These are phyloP conservation scores for Cercis canadensis DNA, from an alignment of 306 rosid genomes.

Conservation along the genomic window DNA sequence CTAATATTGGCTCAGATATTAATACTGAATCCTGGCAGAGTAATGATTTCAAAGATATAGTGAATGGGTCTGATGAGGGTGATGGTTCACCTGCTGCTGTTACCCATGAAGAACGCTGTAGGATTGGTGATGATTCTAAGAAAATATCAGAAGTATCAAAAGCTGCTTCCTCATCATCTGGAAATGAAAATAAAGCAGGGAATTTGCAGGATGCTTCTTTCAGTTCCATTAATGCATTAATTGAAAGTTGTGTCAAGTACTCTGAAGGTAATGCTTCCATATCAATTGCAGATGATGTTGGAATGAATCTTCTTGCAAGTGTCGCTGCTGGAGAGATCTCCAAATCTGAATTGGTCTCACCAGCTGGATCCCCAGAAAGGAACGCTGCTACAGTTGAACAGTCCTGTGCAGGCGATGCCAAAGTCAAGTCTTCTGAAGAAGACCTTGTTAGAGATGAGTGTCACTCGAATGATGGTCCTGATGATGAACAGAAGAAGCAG, in stretches of 20 bases:
- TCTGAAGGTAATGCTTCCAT: conserved; percentile 58
- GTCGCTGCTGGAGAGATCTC: conserved; percentile 85
- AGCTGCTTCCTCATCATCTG: conserved; percentile 55
- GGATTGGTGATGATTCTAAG: conserved; percentile 52
- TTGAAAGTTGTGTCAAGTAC: conserved; percentile 81
- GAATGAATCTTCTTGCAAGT: conserved; percentile 94
- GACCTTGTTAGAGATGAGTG: conserved; percentile 40
- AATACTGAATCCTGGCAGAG: conserved; percentile 59
- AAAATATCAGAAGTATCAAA: conserved; percentile 52
- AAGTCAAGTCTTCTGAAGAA: conserved; percentile 51
- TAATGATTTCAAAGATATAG: conserved; percentile 60
- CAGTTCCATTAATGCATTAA: conserved; percentile 75
- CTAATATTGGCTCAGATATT: conserved; percentile 50
- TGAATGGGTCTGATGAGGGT: conserved; percentile 64
- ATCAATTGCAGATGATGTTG: conserved; percentile 69
- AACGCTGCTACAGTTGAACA: conserved; percentile 49
- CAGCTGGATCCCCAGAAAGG: conserved; percentile 65
- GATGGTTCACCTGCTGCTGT: conserved; percentile 50
- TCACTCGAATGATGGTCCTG: conserved; percentile 38
- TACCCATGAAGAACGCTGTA: conserved; percentile 52
- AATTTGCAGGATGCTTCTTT: conserved; percentile 72
- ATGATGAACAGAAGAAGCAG: conserved; percentile 40
- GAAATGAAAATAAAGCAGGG: conserved; percentile 49
- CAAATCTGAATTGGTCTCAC: conserved; percentile 60
- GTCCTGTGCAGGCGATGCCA: conserved; percentile 49